Percentiles rank a stretch among this genome's conserved stretches.
Conservation (phyloP, 768 basidiomycete species). For the Hemileccinum impolitum region DNA sequence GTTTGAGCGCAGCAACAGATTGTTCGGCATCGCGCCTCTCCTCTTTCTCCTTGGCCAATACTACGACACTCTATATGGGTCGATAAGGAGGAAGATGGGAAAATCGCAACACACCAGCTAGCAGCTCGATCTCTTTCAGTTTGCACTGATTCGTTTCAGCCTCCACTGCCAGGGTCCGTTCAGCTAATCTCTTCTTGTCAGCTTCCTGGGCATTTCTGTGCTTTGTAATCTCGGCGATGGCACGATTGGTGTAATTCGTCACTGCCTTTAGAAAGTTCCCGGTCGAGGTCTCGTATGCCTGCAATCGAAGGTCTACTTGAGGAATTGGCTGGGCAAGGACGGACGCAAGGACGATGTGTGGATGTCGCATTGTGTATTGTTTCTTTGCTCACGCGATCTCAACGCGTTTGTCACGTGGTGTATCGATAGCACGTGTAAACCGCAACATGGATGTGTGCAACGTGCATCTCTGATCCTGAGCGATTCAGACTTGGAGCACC, state of each 20-base stretch:
- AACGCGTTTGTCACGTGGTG: conserved; percentile 26
- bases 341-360: conserved; percentile 60
- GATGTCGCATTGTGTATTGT: conserved; percentile 23
- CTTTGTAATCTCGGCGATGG: conserved; percentile 66
- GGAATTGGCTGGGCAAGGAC: conserved; percentile 55
- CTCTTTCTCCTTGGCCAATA: conserved; percentile 65
- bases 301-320: conserved; percentile 59
- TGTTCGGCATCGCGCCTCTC: conserved; percentile 71
- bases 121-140: conserved; percentile 72
- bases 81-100: background rate
- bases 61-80: conserved; percentile 30
- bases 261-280: conserved; percentile 72
- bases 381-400: background rate
- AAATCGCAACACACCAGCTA: conserved; percentile 53
- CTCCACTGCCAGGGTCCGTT: conserved; percentile 62
- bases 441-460: too few relatives aligned
- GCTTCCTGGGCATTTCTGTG: conserved; percentile 57
- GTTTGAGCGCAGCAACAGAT: conserved; percentile 54
- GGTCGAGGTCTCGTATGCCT: conserved; percentile 62
- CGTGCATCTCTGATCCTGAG: too few relatives aligned
- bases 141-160: conserved; percentile 73
- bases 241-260: conserved; percentile 66
- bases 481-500: conserved; percentile 29
- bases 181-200: conserved; percentile 60
- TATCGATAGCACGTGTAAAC: too few relatives aligned